Percentiles rank a stretch among this genome's conserved stretches.
Conservation (phyloP, 805 yeast species). For the Dipodascus geniculatus region DNA sequence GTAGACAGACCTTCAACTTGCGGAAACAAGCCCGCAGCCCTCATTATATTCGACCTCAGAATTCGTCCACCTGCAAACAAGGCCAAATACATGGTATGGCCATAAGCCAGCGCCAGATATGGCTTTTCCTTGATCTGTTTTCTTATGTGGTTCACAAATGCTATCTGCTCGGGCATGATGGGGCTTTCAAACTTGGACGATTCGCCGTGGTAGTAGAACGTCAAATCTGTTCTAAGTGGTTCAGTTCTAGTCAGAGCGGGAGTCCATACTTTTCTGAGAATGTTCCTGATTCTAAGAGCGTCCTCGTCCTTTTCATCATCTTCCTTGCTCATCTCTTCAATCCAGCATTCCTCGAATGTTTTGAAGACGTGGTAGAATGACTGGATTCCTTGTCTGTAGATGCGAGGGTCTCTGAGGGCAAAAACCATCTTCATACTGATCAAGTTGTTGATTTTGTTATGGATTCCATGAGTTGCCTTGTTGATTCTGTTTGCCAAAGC, state of each 20-base stretch:
- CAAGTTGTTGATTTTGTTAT: slow-evolving; percentile 56
- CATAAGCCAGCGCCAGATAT: slow-evolving; percentile 60
- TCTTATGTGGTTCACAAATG: slow-evolving; percentile 49
- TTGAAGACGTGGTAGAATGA: slow-evolving; percentile 58
- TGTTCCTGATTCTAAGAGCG: slow-evolving; percentile 29
- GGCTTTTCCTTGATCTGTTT: slow-evolving; percentile 49
- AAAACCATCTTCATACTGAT: slow-evolving; percentile 61
- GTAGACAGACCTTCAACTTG: slow-evolving; percentile 54
- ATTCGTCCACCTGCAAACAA: slow-evolving; percentile 78
- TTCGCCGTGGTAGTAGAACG: slow-evolving; percentile 51
- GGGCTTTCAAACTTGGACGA: slow-evolving; percentile 46
- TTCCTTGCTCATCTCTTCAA: slow-evolving; percentile 4
- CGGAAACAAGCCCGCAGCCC: slow-evolving; percentile 65
- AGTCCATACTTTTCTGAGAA: slow-evolving; percentile 51
- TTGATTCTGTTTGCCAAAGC: slow-evolving; percentile 79
- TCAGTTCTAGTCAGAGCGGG: slow-evolving; percentile 57
- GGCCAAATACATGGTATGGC: slow-evolving; percentile 78
- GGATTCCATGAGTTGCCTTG: slow-evolving; percentile 49
- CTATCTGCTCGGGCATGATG: slow-evolving; percentile 48
- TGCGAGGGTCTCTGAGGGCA: slow-evolving; percentile 62
- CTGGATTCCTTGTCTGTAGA: slow-evolving; percentile 73
- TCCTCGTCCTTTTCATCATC: slow-evolving; percentile 14
- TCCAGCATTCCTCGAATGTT: slow-evolving; percentile 37
- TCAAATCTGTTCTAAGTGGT: slow-evolving; percentile 46
- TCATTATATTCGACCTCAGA: slow-evolving; percentile 52